These are phyloP conservation scores for Aspergillus neoniger DNA, from an alignment of 2,329 filamentous ascomycete genomes.

Conservation along the genomic window DNA sequence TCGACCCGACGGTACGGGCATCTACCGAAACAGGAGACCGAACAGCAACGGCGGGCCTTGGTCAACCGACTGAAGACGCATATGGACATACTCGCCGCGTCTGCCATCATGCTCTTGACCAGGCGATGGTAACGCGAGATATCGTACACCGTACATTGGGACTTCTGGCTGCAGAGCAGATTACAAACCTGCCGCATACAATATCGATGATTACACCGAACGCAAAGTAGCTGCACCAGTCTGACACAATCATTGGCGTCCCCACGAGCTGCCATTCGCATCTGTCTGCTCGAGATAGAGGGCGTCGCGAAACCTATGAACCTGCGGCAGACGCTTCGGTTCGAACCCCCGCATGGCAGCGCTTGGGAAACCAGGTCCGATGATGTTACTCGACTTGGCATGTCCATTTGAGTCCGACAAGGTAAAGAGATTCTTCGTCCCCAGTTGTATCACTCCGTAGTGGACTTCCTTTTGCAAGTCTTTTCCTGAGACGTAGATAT, in stretches of 20 bases:
- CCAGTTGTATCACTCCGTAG: background rate
- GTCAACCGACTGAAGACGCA: slow-evolving; percentile 1
- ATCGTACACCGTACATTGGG: slow-evolving; percentile 1
- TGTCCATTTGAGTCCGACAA: background rate
- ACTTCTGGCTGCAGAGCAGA: background rate
- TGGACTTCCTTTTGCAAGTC: background rate
- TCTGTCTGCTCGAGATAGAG: background rate
- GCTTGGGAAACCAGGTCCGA: background rate
- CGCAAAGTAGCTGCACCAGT: slow-evolving; percentile 5
- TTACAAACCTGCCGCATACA: background rate
- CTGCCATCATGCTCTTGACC: background rate
- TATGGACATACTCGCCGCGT: slow-evolving; percentile 1
- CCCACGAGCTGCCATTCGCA: background rate
- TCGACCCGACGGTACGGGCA: slow-evolving; percentile 10
- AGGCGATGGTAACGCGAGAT: slow-evolving; percentile 1
- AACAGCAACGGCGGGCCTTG: background rate
- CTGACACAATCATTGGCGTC: background rate
- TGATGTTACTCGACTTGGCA: background rate
- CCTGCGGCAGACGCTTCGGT: background rate
- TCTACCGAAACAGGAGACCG: background rate
- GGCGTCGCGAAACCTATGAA: background rate
- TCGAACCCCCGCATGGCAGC: background rate
- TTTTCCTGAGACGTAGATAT: background rate
- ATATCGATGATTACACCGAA: slow-evolving; percentile 2
- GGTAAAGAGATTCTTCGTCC: slow-evolving; percentile 2